Conservation (phyloP, 768 basidiomycete species). For the Trametes cubensis region DNA sequence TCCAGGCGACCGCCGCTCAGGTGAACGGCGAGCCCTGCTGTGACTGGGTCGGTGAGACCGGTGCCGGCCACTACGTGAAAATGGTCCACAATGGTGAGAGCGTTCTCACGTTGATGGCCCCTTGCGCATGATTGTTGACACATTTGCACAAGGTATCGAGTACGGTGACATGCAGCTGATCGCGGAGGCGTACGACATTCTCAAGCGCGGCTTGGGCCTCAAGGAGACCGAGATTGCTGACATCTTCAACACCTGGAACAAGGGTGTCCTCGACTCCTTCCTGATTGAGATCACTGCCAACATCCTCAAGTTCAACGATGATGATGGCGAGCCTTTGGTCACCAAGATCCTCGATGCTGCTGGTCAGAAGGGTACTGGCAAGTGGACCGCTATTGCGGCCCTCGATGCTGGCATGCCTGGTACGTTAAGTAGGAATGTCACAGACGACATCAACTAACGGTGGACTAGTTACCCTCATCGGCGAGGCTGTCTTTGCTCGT, state of each 20-base stretch:
- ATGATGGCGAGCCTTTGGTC: conserved; percentile 89
- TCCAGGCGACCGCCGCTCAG: conserved; percentile 97
- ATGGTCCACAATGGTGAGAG: conserved; percentile 94
- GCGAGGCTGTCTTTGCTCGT: conserved; percentile 98
- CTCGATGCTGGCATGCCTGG: conserved; percentile 90
- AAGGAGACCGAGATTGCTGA: conserved; percentile 87
- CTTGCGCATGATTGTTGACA: conserved; percentile 7
- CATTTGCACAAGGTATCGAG: conserved; percentile 78
- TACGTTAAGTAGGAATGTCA: conserved; percentile 38
- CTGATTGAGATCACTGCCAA: conserved; percentile 97
- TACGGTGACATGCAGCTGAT: conserved; percentile 99
- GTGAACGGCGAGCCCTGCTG: conserved; percentile 96
- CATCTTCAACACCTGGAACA: conserved; percentile 96
- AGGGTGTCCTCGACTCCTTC: conserved; percentile 99
- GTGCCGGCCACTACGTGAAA: conserved; percentile 98
- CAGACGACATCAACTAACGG: conserved; percentile 10
- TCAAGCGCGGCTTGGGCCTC: conserved; percentile 93
- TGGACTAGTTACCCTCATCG: conserved; percentile 88
- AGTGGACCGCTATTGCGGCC: conserved; percentile 98
- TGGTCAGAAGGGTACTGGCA: conserved; percentile 99
- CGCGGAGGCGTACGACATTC: conserved; percentile 97
- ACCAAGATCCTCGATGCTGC: conserved; percentile 94
- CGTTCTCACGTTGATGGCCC: conserved; percentile 24
- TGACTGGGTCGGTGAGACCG: conserved; percentile 98
- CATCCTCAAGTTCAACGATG: conserved; percentile 96